Base-by-base conservation (phyloP, 2,329 filamentous ascomycete genomes). In the Diatrype stigma region DNA sequence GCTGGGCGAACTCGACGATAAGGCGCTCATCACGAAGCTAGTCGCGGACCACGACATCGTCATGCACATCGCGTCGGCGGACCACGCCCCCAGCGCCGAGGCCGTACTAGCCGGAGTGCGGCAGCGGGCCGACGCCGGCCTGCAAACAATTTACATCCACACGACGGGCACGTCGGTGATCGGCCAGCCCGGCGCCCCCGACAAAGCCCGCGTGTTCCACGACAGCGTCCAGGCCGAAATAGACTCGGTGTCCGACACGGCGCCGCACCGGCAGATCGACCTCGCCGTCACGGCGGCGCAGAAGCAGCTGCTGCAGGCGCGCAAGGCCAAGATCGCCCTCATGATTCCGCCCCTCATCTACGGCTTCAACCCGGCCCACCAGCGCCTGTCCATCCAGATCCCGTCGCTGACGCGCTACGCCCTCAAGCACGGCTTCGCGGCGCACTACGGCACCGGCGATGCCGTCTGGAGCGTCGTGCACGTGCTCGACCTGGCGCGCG, bases 21-120 rank as follows among this genome's bases (percentile, higher is more conserved):
- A 63, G 14, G 57, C 63, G 2, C 54, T 71, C 16, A 73, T 76
- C 57, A 62, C 63, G 6, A 61, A 71, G 34, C 63, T 73, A 17
- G 61, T 67, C 1, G 46, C 62, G 2, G 52, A 66, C 21, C 65
- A 66, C 53, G 75, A 79, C 47, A 70, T 76, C 8, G 63, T 73
- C 35, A 64, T 79, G 49, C 75, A 79, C 60, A 76, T 72, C 7
- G 76, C 76, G 12, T 76, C 73, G 3, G 73, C 75, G 3, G 75
- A 79, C 60, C 69, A 79, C 51, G 60, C 74, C 17, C 70, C 72
- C 11, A 73, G 70, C 12, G 75, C 67, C 1, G 56, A 73, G 56
- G 73, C 74, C 16, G 66, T 79, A 12, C 60, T 78, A 3, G 67
- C 69, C 10, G 76, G 73, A 6, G 59, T 79, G 47, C 56, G 66